phyloP scores from a whole-genome alignment of 2,329 filamentous ascomycete genomes.

The Colletotrichum salicis region DNA sequence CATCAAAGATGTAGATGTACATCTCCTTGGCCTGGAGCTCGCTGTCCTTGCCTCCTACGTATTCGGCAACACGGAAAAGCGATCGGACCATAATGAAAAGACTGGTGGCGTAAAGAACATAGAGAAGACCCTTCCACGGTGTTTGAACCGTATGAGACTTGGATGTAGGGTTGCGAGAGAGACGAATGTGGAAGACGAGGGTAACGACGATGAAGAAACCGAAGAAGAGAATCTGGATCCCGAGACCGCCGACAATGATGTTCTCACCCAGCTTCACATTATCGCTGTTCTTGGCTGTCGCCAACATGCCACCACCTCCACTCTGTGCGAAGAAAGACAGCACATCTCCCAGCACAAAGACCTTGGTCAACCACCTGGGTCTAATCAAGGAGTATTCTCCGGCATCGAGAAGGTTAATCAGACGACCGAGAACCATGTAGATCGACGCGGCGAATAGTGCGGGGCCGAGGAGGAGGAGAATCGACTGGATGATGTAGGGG shows the following conservation, averaged over 20 bases:
- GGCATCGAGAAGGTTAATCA: constrained; percentile 52
- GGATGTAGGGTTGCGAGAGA: constrained; percentile 34
- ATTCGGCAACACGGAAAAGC: constrained; percentile 55
- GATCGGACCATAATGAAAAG: constrained; percentile 53
- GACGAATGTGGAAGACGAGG: constrained; percentile 55
- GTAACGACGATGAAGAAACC: constrained; percentile 62
- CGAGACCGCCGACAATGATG: constrained; percentile 63
- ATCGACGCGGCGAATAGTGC: constrained; percentile 60
- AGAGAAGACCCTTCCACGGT: constrained; percentile 46
- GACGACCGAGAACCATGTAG: constrained; percentile 60
- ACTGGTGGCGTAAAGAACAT: constrained; percentile 41
- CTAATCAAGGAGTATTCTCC: constrained; percentile 46
- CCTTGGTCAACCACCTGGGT: constrained; percentile 58
- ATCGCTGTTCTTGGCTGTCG: constrained; percentile 38
- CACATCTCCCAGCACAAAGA: constrained; percentile 66
- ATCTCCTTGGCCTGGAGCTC: constrained; percentile 48
- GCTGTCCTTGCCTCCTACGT: constrained; percentile 48
- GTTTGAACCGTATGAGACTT: constrained; percentile 36
- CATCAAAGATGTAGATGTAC: constrained; percentile 52
- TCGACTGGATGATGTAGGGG: constrained; percentile 54
- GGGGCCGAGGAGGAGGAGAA: constrained; percentile 58
- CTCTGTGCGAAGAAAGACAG: constrained; percentile 62
- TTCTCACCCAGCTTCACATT: constrained; percentile 49
- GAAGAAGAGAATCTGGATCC: constrained; percentile 67
- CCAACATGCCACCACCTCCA: constrained; percentile 43